Percentiles rank a stretch among this genome's conserved stretches.
phyloP scores from a whole-genome alignment of 805 yeast species.

The Cyberlindnera subsufficiens region DNA sequence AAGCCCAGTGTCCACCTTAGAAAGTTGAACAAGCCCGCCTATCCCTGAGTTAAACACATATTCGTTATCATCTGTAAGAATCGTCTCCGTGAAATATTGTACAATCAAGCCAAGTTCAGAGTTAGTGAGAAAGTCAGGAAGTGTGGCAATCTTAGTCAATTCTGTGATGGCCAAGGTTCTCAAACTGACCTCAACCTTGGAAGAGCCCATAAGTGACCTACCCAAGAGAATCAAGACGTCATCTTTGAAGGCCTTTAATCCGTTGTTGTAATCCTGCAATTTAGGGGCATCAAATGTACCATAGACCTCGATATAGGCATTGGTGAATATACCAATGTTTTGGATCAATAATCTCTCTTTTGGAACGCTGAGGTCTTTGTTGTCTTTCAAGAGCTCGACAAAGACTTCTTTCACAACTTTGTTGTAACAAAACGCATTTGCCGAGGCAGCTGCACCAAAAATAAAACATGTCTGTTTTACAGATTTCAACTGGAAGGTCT shows the following conservation, averaged over 20 bases:
- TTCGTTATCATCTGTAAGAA: conserved; percentile 45
- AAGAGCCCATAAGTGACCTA: conserved; percentile 61
- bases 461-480: conserved; percentile 60
- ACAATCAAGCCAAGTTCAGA: conserved; percentile 59
- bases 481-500: conserved; percentile 44
- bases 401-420: conserved; percentile 40
- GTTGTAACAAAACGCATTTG: conserved; percentile 42
- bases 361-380: conserved; percentile 39
- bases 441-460: conserved; percentile 48
- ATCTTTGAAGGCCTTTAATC: conserved; percentile 39
- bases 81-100: conserved; percentile 58
- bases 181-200: conserved; percentile 63
- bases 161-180: conserved; percentile 63
- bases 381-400: conserved; percentile 33
- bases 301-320: conserved; percentile 42
- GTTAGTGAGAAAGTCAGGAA: conserved; percentile 40
- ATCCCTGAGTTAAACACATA: conserved; percentile 48
- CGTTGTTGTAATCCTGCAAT: conserved; percentile 5
- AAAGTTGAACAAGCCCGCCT: conserved; percentile 44
- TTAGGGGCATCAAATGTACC: conserved; percentile 20
- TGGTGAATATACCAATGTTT: conserved; percentile 53
- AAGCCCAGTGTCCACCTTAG: conserved; percentile 31
- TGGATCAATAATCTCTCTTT: conserved; percentile 56
- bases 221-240: conserved; percentile 61
- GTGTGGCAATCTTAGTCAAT: conserved; percentile 47